Evolutionary conservation across 202 grass and related monocot genomes (phyloP).

Genomic region (Panicum hallii): DNA sequence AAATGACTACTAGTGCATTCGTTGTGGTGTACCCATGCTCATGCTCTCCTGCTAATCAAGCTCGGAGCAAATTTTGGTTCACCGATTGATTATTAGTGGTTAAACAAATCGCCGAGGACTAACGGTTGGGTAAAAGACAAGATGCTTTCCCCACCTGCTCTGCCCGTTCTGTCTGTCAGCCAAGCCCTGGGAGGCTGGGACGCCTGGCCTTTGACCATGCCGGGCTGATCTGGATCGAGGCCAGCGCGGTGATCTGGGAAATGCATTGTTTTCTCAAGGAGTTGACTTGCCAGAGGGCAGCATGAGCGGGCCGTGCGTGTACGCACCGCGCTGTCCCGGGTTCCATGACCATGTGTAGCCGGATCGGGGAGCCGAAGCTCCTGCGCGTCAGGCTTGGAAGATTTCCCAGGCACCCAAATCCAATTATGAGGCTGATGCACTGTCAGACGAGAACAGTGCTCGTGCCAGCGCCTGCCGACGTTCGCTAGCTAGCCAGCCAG

Average conservation of each 20-base stretch:
- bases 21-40: not conserved
- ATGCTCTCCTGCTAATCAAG: not conserved
- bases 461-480: not conserved
- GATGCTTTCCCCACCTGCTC: constrained; percentile 21
- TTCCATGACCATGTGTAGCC: constrained; percentile 17
- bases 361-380: constrained; percentile 31
- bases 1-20: not conserved
- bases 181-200: not conserved
- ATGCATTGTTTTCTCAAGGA: not conserved
- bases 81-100: not conserved
- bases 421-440: not conserved
- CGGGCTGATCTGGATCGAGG: constrained; percentile 35
- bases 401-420: not conserved
- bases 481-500: not conserved
- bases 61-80: not conserved
- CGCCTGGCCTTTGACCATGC: constrained; percentile 5
- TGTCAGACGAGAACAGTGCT: not conserved
- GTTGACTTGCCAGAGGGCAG: constrained; percentile 30
- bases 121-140: constrained; percentile 7
- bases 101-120: not conserved
- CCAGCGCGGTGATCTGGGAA: not conserved
- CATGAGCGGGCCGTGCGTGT: too few species aligned
- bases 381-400: not conserved
- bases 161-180: not conserved
- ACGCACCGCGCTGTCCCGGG: not conserved